Percentiles rank a stretch among this genome's conserved stretches.
Conservation (phyloP, 495 filamentous ascomycete genomes). For the Rostrohypoxylon terebratum region DNA sequence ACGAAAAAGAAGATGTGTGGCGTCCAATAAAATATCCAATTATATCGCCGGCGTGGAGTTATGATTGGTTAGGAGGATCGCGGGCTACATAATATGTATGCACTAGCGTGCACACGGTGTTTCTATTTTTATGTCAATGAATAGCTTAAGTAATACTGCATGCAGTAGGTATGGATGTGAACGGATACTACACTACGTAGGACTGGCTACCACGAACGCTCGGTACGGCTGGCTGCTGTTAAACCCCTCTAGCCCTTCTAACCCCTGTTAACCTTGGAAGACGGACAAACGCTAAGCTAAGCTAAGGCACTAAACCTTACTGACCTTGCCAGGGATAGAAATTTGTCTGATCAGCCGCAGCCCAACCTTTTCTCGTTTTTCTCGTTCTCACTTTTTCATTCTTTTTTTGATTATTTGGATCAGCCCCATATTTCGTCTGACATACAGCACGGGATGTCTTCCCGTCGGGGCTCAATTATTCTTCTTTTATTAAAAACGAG, state of each 20-base stretch:
- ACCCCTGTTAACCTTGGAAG: background rate
- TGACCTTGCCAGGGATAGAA: background rate
- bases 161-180: no score
- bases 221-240: constrained; percentile 9
- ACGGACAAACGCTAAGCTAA: background rate
- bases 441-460: constrained; percentile 22
- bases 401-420: constrained; percentile 35
- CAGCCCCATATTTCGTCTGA: constrained; percentile 38
- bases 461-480: constrained; percentile 11
- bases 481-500: constrained; percentile 24
- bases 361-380: background rate
- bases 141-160: constrained; percentile 26
- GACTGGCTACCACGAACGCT: background rate
- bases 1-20: constrained; percentile 17
- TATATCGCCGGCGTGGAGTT: background rate
- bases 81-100: constrained; percentile 1
- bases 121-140: constrained; percentile 35
- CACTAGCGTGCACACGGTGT: background rate
- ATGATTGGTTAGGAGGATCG: background rate
- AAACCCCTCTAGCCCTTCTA: no score
- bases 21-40: constrained; percentile 14
- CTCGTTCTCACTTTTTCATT: constrained; percentile 6
- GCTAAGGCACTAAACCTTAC: constrained; percentile 25
- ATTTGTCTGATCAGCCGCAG: constrained; percentile 42
- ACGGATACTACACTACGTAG: no score